These are phyloP conservation scores for Arabidopsis lyrata DNA, from an alignment of 441 rosid genomes.

Conservation along the genomic window DNA sequence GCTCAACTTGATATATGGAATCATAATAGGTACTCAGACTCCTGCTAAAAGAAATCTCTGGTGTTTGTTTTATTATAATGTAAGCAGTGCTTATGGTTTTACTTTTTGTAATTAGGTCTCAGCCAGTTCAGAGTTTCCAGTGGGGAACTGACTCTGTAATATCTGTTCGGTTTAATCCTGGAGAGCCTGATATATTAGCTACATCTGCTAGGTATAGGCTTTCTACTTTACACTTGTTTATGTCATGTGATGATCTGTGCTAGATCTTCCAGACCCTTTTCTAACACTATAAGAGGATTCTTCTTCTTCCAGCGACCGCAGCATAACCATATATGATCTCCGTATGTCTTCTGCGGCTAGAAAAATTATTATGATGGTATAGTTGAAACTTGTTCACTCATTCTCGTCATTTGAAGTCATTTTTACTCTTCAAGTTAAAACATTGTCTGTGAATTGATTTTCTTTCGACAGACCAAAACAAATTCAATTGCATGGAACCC, in stretches of 20 bases:
- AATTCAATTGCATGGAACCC: slow-evolving; percentile 98
- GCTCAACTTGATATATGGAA: slow-evolving; percentile 98
- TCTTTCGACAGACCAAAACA: slow-evolving; percentile 75
- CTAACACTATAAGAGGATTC: slow-evolving; percentile 14
- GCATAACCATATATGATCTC: slow-evolving; percentile 86
- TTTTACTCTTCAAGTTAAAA: neutral
- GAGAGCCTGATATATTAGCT: slow-evolving; percentile 86
- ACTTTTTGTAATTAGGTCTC: slow-evolving; percentile 63
- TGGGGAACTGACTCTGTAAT: slow-evolving; percentile 91
- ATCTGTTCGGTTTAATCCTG: slow-evolving; percentile 92
- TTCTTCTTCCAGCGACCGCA: slow-evolving; percentile 70
- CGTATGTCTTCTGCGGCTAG: slow-evolving; percentile 84
- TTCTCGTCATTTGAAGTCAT: slow-evolving; percentile 1
- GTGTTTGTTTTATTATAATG: neutral
- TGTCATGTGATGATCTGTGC: slow-evolving; percentile 4
- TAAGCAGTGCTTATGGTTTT: slow-evolving; percentile 15
- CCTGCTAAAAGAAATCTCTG: slow-evolving; percentile 6
- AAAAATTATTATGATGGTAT: slow-evolving; percentile 88
- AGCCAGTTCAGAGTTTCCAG: slow-evolving; percentile 79
- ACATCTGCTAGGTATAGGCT: slow-evolving; percentile 74
- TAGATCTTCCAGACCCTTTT: slow-evolving; percentile 24
- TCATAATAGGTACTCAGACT: slow-evolving; percentile 76
- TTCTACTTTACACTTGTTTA: slow-evolving; percentile 7
- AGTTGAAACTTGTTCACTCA: slow-evolving; percentile 11
- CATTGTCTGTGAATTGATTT: slow-evolving; percentile 22